Conservation (phyloP, 192 early-diverging fungal species). For the Kappamyces sp. region DNA sequence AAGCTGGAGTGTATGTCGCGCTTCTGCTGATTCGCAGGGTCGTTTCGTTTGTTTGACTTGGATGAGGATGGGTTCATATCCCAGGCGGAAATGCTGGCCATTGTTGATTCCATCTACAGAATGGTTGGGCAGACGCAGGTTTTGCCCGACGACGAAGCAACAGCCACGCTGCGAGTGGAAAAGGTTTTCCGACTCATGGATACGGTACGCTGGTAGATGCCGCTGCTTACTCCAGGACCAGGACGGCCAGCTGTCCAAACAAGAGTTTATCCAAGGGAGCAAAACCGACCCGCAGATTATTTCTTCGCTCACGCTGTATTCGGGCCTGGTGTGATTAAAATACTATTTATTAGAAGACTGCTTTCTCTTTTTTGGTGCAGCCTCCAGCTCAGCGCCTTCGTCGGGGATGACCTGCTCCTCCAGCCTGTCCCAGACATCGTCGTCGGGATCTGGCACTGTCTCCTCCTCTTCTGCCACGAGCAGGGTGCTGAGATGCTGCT, state of each 20-base stretch:
- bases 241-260: slow-evolving; percentile 74
- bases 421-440: slow-evolving; percentile 64
- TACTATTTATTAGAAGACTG: background rate
- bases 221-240: slow-evolving; percentile 44
- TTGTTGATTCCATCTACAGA: slow-evolving; percentile 92
- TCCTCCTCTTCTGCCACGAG: slow-evolving; percentile 55
- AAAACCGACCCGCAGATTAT: slow-evolving; percentile 82
- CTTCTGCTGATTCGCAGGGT: slow-evolving; percentile 39
- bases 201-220: slow-evolving; percentile 34
- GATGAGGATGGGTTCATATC: slow-evolving; percentile 84
- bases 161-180: slow-evolving; percentile 80
- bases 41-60: slow-evolving; percentile 88
- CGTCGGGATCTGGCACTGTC: slow-evolving; percentile 40
- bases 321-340: slow-evolving; percentile 63
- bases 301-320: slow-evolving; percentile 81
- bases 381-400: too few relatives aligned
- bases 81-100: slow-evolving; percentile 80
- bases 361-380: too few relatives aligned
- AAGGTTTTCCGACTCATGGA: slow-evolving; percentile 89
- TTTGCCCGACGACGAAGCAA: slow-evolving; percentile 85
- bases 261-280: slow-evolving; percentile 85
- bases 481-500: slow-evolving; percentile 63
- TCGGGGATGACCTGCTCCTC: background rate
- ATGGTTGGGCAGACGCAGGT: slow-evolving; percentile 91
- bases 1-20: slow-evolving; percentile 67